Conservation (phyloP, 2,329 filamentous ascomycete species). For the Escovopsis weberi region DNA sequence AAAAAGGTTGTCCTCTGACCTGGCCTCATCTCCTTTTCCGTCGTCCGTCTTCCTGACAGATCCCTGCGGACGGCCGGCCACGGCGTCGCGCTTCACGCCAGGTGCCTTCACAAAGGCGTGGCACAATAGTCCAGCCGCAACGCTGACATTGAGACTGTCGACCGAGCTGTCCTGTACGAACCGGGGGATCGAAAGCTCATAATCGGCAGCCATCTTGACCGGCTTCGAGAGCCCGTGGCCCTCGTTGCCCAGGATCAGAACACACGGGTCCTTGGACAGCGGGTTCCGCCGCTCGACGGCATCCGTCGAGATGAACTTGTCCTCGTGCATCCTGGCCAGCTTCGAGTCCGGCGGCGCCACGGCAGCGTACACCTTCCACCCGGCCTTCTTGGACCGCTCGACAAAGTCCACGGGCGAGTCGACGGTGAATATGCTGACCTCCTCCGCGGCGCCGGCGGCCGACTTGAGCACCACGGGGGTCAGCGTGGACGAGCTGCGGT, state of each 20-base stretch:
- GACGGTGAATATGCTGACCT: slow-evolving; percentile 58
- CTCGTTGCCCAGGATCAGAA: slow-evolving; percentile 75
- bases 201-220: slow-evolving; percentile 52
- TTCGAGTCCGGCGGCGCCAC: slow-evolving; percentile 33
- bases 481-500: slow-evolving; percentile 57
- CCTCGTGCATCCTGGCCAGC: slow-evolving; percentile 18
- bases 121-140: slow-evolving; percentile 66
- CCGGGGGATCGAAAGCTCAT: slow-evolving; percentile 49
- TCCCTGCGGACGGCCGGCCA: not conserved
- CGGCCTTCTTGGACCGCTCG: slow-evolving; percentile 46
- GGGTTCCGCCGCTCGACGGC: slow-evolving; percentile 36
- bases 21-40: not conserved
- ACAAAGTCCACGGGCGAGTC: slow-evolving; percentile 57
- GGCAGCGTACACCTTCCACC: slow-evolving; percentile 76
- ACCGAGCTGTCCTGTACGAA: slow-evolving; percentile 41
- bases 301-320: slow-evolving; percentile 34
- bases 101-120: slow-evolving; percentile 45
- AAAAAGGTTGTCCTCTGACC: not conserved
- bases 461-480: slow-evolving; percentile 73
- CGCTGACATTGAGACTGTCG: slow-evolving; percentile 88
- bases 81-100: not conserved
- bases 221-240: slow-evolving; percentile 55
- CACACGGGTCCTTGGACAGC: slow-evolving; percentile 46
- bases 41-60: not conserved
- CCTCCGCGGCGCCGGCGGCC: slow-evolving; percentile 75